Conservation (phyloP, 768 basidiomycete genomes). For the Cyclocybe cylindracea region DNA sequence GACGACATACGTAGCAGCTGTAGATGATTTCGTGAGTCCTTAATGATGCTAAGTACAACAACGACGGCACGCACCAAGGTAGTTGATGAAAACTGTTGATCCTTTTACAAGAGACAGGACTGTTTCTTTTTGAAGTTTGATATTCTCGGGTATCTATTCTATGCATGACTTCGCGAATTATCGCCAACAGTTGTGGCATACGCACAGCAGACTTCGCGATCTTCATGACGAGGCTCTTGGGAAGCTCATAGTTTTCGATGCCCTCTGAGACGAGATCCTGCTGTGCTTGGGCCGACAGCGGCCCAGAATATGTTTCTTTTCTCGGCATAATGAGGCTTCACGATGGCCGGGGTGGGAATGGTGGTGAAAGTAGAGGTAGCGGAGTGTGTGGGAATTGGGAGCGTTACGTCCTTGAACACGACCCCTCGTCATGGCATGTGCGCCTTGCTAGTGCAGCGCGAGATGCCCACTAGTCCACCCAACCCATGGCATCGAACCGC, state of each 20-base stretch:
- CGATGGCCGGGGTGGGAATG: neutral
- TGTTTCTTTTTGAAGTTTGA: constrained; percentile 90
- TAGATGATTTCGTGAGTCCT: neutral
- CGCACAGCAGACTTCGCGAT: constrained; percentile 84
- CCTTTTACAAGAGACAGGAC: constrained; percentile 83
- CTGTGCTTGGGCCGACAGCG: constrained; percentile 72
- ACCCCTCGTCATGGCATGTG: neutral
- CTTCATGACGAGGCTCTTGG: constrained; percentile 78
- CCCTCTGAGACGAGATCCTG: constrained; percentile 82
- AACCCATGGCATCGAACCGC: constrained; percentile 8
- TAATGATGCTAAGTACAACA: neutral
- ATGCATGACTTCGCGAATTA: too few species aligned
- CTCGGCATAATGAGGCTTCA: constrained; percentile 57
- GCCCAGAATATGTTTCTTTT: constrained; percentile 57
- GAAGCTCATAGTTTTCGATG: constrained; percentile 88
- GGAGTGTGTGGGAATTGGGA: constrained; percentile 28
- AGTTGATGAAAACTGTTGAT: constrained; percentile 95
- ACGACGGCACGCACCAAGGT: constrained; percentile 64
- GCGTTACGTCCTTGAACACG: constrained; percentile 2
- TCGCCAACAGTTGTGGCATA: constrained; percentile 6
- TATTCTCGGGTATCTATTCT: constrained; percentile 74
- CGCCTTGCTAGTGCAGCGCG: neutral
- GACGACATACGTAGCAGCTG: constrained; percentile 51
- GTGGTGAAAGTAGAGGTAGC: neutral
- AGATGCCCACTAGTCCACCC: too few species aligned